Evolutionary conservation across 148 eudicot genomes (phyloP).

Genomic region (Chenopodium quinoa): DNA sequence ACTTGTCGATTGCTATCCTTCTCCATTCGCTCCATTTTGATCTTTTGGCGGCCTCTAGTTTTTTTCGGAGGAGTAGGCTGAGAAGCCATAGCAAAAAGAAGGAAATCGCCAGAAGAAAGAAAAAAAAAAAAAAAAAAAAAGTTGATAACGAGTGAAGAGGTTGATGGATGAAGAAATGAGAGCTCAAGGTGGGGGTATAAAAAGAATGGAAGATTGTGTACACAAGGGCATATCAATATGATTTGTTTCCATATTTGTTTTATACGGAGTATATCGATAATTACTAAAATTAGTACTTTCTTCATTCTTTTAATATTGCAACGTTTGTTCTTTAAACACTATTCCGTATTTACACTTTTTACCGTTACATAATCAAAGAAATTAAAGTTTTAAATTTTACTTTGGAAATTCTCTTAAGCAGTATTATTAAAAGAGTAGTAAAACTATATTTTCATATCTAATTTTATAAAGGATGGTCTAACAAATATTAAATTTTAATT

Average conservation of each 20-base stretch:
- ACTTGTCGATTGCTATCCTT: conserved; percentile 36
- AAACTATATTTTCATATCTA: too few relatives aligned
- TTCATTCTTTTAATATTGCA: too few relatives aligned
- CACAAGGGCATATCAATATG: conserved; percentile 4
- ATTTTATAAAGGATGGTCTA: too few relatives aligned
- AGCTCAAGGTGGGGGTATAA: background rate
- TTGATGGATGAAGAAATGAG: background rate
- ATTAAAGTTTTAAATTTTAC: too few relatives aligned
- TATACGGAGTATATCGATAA: background rate
- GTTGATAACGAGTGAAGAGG: conserved; percentile 30
- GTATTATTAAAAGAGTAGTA: too few relatives aligned
- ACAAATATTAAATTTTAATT: too few relatives aligned
- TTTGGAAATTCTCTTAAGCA: too few relatives aligned
- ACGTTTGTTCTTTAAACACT: too few relatives aligned
- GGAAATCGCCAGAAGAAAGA: background rate
- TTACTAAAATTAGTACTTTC: too few relatives aligned
- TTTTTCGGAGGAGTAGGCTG: background rate
- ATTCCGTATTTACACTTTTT: too few relatives aligned
- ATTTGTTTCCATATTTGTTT: conserved; percentile 17
- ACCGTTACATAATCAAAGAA: too few relatives aligned
- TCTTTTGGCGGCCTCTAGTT: conserved; percentile 30
- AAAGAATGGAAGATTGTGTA: background rate
- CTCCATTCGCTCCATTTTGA: conserved; percentile 29
- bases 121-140: background rate
- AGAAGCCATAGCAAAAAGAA: conserved; percentile 1